These are phyloP conservation scores for Grigorovia humatica DNA, from an alignment of 805 yeast species.

Conservation along the genomic window DNA sequence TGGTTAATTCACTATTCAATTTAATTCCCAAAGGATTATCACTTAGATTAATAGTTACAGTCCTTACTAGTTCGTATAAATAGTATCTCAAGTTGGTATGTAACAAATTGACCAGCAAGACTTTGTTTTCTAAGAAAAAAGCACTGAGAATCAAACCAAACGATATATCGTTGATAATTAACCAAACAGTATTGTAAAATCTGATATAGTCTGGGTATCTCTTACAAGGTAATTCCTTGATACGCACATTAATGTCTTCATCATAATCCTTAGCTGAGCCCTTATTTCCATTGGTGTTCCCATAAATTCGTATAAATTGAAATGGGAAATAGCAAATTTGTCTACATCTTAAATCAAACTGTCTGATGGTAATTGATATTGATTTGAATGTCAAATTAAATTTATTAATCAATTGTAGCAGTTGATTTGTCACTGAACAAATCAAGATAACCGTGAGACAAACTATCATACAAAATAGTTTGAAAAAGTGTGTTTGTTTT, in stretches of 20 bases:
- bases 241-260: slow-evolving; percentile 6
- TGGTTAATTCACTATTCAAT: slow-evolving; percentile 74
- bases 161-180: slow-evolving; percentile 70
- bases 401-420: slow-evolving; percentile 13
- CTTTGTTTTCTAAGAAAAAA: slow-evolving; percentile 33
- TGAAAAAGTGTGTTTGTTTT: not conserved
- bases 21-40: slow-evolving; percentile 91
- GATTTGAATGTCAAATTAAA: slow-evolving; percentile 11
- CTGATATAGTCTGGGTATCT: slow-evolving; percentile 56
- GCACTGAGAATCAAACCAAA: slow-evolving; percentile 57
- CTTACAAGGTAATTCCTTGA: slow-evolving; percentile 31
- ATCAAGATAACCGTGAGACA: slow-evolving; percentile 1
- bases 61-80: slow-evolving; percentile 34
- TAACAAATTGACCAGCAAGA: slow-evolving; percentile 31
- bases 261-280: not conserved
- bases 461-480: not conserved
- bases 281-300: slow-evolving; percentile 12
- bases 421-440: slow-evolving; percentile 11
- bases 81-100: slow-evolving; percentile 9
- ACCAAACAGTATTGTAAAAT: slow-evolving; percentile 82
- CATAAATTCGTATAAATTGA: slow-evolving; percentile 52
- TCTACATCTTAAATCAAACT: slow-evolving; percentile 64
- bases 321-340: slow-evolving; percentile 72
- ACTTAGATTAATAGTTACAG: slow-evolving; percentile 62
- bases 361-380: slow-evolving; percentile 58